phyloP scores from a whole-genome alignment of 2,329 filamentous ascomycete species.

The Colletotrichum acutatum region DNA sequence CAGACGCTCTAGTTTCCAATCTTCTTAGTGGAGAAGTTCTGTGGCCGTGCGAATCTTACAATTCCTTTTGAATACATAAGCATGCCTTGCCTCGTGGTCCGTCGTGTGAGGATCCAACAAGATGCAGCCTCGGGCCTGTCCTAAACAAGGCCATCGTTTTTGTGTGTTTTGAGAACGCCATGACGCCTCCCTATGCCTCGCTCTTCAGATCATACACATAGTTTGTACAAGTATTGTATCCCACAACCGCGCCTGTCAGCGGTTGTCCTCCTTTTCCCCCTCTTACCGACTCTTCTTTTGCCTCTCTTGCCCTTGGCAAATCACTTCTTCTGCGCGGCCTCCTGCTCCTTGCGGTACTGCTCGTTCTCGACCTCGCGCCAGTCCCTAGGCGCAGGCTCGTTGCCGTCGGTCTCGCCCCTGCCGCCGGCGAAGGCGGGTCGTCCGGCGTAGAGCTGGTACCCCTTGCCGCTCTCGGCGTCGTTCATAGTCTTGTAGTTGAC shows the following conservation, averaged over 20 bases:
- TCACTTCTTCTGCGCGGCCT: conserved; percentile 40
- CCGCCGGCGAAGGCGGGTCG: conserved; percentile 74
- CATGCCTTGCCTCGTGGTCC: background rate
- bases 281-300: background rate
- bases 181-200: conserved; percentile 32
- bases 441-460: conserved; percentile 83
- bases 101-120: background rate
- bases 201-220: conserved; percentile 33
- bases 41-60: background rate
- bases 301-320: conserved; percentile 13
- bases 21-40: background rate
- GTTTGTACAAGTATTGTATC: conserved; percentile 22
- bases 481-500: conserved; percentile 73
- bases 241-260: background rate
- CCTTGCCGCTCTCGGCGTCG: conserved; percentile 68
- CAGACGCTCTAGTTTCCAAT: background rate
- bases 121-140: background rate
- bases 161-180: conserved; percentile 21
- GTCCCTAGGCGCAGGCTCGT: conserved; percentile 70
- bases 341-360: conserved; percentile 59
- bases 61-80: background rate
- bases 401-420: conserved; percentile 74
- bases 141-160: background rate
- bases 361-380: conserved; percentile 76
- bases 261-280: background rate